These are phyloP conservation scores for Anthracocystis walkeri DNA, from an alignment of 1,284 basidiomycete species.

Conservation along the genomic window DNA sequence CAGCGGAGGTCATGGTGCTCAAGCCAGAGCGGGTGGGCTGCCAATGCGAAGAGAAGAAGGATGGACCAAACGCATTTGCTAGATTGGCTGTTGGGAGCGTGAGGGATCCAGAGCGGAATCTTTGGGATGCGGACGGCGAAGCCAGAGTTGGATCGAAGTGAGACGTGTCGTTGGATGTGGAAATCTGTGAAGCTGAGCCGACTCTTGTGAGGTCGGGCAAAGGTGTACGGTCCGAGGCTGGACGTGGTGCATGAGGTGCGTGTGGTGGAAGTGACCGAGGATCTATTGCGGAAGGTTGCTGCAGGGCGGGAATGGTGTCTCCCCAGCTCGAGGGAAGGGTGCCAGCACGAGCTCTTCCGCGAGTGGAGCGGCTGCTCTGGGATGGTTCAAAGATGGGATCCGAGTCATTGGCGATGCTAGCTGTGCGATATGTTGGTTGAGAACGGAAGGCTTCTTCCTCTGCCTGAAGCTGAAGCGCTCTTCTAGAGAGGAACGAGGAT, in stretches of 20 bases:
- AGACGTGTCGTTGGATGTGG: neutral
- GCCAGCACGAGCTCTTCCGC: conserved; percentile 56
- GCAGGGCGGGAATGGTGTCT: conserved; percentile 16
- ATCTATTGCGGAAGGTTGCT: conserved; percentile 10
- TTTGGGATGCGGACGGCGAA: conserved; percentile 18
- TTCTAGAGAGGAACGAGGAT: conserved; percentile 20
- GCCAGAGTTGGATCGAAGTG: conserved; percentile 6
- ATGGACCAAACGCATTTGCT: conserved; percentile 51
- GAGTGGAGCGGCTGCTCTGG: conserved; percentile 16
- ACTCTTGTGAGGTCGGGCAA: conserved; percentile 6
- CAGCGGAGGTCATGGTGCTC: conserved; percentile 44
- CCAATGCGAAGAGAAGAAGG: conserved; percentile 57
- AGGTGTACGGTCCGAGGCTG: neutral
- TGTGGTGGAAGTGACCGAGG: conserved; percentile 3
- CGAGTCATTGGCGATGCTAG: conserved; percentile 49
- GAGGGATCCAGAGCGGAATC: conserved; percentile 53
- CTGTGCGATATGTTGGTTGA: conserved; percentile 27
- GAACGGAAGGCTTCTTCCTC: conserved; percentile 44
- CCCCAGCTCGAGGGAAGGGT: conserved; percentile 62
- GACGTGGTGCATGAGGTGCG: neutral
- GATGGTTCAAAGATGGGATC: conserved; percentile 43
- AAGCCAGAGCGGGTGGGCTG: conserved; percentile 50
- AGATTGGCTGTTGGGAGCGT: conserved; percentile 45
- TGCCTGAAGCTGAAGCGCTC: conserved; percentile 55
- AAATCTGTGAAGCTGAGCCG: conserved; percentile 4